phyloP scores from a whole-genome alignment of 768 basidiomycete genomes.

The Royoungia palumana region DNA sequence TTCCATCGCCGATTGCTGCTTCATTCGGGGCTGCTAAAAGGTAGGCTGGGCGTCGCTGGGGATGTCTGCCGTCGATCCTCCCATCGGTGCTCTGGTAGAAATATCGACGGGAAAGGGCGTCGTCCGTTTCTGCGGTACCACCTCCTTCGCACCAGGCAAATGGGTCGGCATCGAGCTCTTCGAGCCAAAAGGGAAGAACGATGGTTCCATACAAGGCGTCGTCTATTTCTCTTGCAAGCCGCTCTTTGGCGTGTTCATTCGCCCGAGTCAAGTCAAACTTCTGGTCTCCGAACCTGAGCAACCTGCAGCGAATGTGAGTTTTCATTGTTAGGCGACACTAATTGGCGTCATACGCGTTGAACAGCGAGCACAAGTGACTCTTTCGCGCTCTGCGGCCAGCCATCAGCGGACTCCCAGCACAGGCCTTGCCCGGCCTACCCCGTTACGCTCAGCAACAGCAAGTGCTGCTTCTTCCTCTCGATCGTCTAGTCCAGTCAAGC shows the following conservation, averaged over 20 bases:
- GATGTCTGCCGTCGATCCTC: slow-evolving; percentile 41
- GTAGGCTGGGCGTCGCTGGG: slow-evolving; percentile 3
- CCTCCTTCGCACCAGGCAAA: slow-evolving; percentile 82
- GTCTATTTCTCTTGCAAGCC: slow-evolving; percentile 79
- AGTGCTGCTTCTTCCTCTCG: slow-evolving; percentile 52
- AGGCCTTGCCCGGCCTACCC: slow-evolving; percentile 39
- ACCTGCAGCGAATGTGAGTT: slow-evolving; percentile 25
- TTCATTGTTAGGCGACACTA: neutral
- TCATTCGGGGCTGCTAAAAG: neutral
- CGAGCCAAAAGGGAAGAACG: slow-evolving; percentile 89
- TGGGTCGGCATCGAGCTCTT: slow-evolving; percentile 94
- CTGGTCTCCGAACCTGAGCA: slow-evolving; percentile 37
- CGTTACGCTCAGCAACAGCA: slow-evolving; percentile 34
- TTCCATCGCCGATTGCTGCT: too few relatives aligned
- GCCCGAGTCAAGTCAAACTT: slow-evolving; percentile 78
- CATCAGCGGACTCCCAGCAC: slow-evolving; percentile 64
- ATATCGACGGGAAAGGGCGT: slow-evolving; percentile 78
- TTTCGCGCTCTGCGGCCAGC: slow-evolving; percentile 36
- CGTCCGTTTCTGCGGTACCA: slow-evolving; percentile 82
- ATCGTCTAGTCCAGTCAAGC: slow-evolving; percentile 61
- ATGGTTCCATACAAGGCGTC: slow-evolving; percentile 79
- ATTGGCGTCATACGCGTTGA: slow-evolving; percentile 4
- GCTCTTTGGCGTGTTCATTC: slow-evolving; percentile 84
- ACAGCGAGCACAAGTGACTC: slow-evolving; percentile 24
- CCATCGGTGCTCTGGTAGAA: slow-evolving; percentile 73